Base-by-base conservation (phyloP, 371 early-diverging fungal genomes). In the Lichtheimia corymbifera region DNA sequence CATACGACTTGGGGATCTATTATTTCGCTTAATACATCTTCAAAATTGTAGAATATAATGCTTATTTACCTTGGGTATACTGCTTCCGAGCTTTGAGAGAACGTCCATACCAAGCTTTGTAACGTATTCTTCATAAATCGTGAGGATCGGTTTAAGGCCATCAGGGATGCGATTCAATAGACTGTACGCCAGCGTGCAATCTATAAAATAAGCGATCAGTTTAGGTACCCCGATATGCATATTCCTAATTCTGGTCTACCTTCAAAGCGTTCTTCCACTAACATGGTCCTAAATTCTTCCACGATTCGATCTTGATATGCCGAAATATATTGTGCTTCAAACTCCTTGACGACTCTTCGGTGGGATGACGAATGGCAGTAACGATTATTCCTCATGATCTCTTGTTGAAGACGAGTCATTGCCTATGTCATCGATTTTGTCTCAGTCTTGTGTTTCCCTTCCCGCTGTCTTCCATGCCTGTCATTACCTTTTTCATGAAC, bases 351-450 rank as follows among this genome's bases (percentile, higher is more conserved):
- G 43, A 89, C 81, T 35, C 82, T 76, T 35, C 79, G 81, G 65
- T 85, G 84, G 0, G 92, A 91, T 18, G 89, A 84, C 4, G 78
- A 72, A 65, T 92, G 86, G 41, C 88, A 89, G 58, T 88, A 90
- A 43, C 80, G 75, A 14, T 73, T 62, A 61, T 75, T 81, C 18
- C 84, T 76, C 60, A 67, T 64, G 12, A 70, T 76, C 66, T 90
- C 91, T 66, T 88, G 87, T 14, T 76, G 67, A 40, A 89, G 59
- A 50, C 90, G 66, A 43, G 77, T 66, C 43, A 68, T 66, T 2
- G 83, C 85, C 70, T 62, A 40, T 41, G 53, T 59, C 15, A 25
- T 22, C 22, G 35, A 55, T 15, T 7, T 27, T 42, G 27, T 28
- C 15, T 41, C 44, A 57, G 52, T 12, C 35, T 25, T 53, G 17